These are phyloP conservation scores for Psophocarpus tetragonolobus DNA, from an alignment of 306 rosid genomes.

Conservation along the genomic window DNA sequence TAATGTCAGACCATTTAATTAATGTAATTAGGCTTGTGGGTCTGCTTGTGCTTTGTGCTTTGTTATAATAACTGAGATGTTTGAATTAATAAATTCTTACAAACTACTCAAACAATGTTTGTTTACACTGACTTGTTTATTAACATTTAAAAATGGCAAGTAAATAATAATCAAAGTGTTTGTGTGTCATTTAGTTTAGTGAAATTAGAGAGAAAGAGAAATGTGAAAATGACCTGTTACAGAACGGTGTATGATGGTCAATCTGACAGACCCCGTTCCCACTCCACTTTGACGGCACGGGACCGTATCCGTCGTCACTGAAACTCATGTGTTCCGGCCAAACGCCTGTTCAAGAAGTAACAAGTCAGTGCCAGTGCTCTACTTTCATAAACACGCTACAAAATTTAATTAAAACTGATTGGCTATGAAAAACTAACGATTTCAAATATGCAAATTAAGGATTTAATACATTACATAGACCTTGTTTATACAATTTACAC, in stretches of 20 bases:
- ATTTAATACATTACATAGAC: too few species aligned
- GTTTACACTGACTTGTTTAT: not conserved
- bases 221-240: slow-evolving; percentile 57
- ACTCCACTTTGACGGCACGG: slow-evolving; percentile 59
- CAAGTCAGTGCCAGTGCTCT: not conserved
- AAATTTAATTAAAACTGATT: not conserved
- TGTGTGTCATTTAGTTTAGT: not conserved
- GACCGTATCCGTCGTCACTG: slow-evolving; percentile 48
- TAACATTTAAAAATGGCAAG: not conserved
- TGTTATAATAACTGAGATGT: too few species aligned
- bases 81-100: too few species aligned
- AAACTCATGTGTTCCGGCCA: slow-evolving; percentile 75
- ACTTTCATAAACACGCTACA: not conserved
- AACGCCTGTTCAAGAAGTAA: slow-evolving; percentile 41
- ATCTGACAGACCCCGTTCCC: slow-evolving; percentile 48
- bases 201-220: not conserved
- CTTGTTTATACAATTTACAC: too few species aligned
- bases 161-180: not conserved
- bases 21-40: too few species aligned
- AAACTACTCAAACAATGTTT: too few species aligned
- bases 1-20: too few species aligned
- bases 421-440: not conserved
- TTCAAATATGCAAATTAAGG: too few species aligned
- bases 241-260: slow-evolving; percentile 25
- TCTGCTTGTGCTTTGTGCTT: too few species aligned